Conservation (phyloP, 768 basidiomycete species). For the Mycena pura region DNA sequence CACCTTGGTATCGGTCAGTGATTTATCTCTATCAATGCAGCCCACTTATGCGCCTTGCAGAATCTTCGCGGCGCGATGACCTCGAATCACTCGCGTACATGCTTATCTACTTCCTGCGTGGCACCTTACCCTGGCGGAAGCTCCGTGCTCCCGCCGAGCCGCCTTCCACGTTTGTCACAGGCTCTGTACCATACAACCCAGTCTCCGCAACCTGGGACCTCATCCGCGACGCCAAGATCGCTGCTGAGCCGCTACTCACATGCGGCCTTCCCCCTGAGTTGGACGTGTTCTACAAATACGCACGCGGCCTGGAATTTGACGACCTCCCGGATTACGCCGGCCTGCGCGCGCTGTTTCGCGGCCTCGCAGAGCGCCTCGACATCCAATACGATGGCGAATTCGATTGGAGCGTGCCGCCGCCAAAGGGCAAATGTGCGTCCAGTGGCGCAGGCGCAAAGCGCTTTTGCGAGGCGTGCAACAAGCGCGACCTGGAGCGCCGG, state of each 20-base stretch:
- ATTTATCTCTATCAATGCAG: constrained; percentile 1
- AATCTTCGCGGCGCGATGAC: constrained; percentile 80
- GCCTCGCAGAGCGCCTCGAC: constrained; percentile 59
- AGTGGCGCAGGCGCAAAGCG: constrained; percentile 12
- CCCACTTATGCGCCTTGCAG: constrained; percentile 41
- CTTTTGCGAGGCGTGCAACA: constrained; percentile 32
- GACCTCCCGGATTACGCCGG: constrained; percentile 91
- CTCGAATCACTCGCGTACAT: constrained; percentile 83
- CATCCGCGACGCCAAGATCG: constrained; percentile 76
- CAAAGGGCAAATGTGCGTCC: constrained; percentile 6
- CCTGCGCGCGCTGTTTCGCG: constrained; percentile 73
- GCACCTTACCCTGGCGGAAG: constrained; percentile 81
- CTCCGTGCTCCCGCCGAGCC: constrained; percentile 56
- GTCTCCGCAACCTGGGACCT: constrained; percentile 78
- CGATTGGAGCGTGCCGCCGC: constrained; percentile 39
- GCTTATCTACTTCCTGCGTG: constrained; percentile 82
- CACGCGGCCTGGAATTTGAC: constrained; percentile 83
- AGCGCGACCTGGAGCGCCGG: constrained; percentile 22
- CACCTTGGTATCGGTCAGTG: constrained; percentile 76
- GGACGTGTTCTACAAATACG: constrained; percentile 80
- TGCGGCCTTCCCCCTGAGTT: constrained; percentile 83
- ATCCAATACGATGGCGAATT: constrained; percentile 59
- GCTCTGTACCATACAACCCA: constrained; percentile 50
- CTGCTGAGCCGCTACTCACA: constrained; percentile 70
- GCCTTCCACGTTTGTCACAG: constrained; percentile 23